Evolutionary conservation across 2,329 filamentous ascomycete genomes (phyloP).

Genomic region (Metarhizium rileyi): DNA sequence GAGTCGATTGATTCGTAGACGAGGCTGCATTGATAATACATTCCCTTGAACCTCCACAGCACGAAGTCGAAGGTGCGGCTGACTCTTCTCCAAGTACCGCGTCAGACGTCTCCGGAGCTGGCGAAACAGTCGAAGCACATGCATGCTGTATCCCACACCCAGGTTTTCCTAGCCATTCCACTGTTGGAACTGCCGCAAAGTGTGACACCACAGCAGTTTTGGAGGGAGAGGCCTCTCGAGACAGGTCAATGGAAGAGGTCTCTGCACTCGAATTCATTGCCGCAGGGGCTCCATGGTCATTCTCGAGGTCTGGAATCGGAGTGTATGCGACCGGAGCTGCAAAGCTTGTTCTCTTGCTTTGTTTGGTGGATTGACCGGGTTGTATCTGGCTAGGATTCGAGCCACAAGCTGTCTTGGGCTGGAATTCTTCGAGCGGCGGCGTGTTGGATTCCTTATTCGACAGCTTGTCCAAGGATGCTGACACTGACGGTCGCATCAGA

Average conservation of each 20-base stretch:
- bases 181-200: slow-evolving; percentile 25
- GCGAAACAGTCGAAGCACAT: slow-evolving; percentile 27
- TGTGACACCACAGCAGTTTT: slow-evolving; percentile 27
- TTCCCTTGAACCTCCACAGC: neutral
- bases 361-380: slow-evolving; percentile 18
- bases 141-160: slow-evolving; percentile 28
- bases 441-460: slow-evolving; percentile 3
- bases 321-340: slow-evolving; percentile 32
- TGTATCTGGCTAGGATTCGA: neutral
- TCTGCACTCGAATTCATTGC: slow-evolving; percentile 14
- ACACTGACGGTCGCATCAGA: neutral
- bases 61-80: neutral
- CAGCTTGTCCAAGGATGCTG: neutral
- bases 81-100: slow-evolving; percentile 7
- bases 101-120: slow-evolving; percentile 18
- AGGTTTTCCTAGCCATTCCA: slow-evolving; percentile 21
- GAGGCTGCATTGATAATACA: slow-evolving; percentile 6
- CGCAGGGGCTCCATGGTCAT: slow-evolving; percentile 5
- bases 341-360: slow-evolving; percentile 31
- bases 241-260: slow-evolving; percentile 16
- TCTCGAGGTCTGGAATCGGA: slow-evolving; percentile 24
- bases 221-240: slow-evolving; percentile 14
- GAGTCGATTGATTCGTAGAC: slow-evolving; percentile 33
- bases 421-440: slow-evolving; percentile 4
- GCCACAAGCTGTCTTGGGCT: slow-evolving; percentile 10